These are phyloP conservation scores for Termitomyces sp. DNA, from an alignment of 768 basidiomycete species.

Conservation along the genomic window DNA sequence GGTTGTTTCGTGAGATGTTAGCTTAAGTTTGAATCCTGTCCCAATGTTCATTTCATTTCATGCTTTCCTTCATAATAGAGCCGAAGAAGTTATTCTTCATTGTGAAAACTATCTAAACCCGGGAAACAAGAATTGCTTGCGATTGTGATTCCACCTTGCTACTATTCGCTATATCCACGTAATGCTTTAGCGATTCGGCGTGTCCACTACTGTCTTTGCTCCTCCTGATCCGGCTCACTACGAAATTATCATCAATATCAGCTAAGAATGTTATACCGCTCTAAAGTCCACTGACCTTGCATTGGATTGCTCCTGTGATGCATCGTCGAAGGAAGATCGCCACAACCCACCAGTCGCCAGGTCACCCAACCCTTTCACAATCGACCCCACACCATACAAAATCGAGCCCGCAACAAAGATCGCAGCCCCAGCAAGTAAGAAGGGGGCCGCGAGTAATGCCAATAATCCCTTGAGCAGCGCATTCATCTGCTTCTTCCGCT, in stretches of 20 bases:
- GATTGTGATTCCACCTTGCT: neutral
- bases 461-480: neutral
- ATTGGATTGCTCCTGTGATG: neutral
- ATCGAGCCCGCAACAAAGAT: constrained; percentile 6
- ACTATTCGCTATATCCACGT: neutral
- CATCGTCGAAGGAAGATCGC: neutral
- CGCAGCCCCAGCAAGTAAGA: neutral
- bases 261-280: neutral
- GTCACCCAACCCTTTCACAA: constrained; percentile 4
- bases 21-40: neutral
- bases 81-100: neutral
- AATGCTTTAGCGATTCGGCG: neutral
- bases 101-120: neutral
- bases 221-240: neutral
- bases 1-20: neutral
- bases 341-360: neutral
- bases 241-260: too few species aligned
- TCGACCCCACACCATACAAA: constrained; percentile 3
- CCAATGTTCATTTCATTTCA: neutral
- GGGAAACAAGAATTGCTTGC: neutral
- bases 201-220: neutral
- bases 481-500: neutral
- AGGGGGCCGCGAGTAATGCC: neutral
- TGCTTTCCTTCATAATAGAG: neutral
- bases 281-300: neutral